Conservation (phyloP, 306 rosid species). For the Lathyrus oleraceus region DNA sequence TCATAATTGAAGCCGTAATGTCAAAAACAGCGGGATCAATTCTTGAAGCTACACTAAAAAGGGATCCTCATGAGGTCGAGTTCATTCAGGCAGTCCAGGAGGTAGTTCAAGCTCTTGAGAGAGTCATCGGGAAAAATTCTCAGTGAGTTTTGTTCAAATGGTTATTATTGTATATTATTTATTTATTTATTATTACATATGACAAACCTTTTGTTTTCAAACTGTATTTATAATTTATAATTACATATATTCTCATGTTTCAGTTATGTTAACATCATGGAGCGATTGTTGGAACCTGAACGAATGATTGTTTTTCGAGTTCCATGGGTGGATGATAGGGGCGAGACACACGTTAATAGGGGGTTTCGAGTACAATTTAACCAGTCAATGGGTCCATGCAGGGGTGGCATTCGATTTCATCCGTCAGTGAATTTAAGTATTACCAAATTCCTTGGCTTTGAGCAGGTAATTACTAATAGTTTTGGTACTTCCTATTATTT, state of each 20-base stretch:
- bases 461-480: constrained; percentile 69
- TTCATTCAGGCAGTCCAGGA: constrained; percentile 89
- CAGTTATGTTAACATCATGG: constrained; percentile 95
- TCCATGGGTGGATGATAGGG: constrained; percentile 97
- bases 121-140: constrained; percentile 92
- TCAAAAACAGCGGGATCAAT: constrained; percentile 94
- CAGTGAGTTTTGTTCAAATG: constrained; percentile 63
- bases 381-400: constrained; percentile 96
- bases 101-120: constrained; percentile 86
- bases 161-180: background rate
- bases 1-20: constrained; percentile 71
- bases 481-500: constrained; percentile 17
- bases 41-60: constrained; percentile 86
- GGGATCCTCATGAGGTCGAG: constrained; percentile 92
- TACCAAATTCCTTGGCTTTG: constrained; percentile 93
- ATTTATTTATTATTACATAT: constrained; percentile 10
- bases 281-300: constrained; percentile 96
- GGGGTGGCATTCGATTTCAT: constrained; percentile 96
- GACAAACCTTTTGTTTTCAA: constrained; percentile 12
- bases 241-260: constrained; percentile 38
- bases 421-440: constrained; percentile 83
- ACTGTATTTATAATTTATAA: background rate
- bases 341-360: constrained; percentile 80
- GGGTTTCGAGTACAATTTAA: constrained; percentile 92
- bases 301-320: constrained; percentile 87